These are phyloP conservation scores for Macrolepiota albuminosa DNA, from an alignment of 768 basidiomycete species.

Conservation along the genomic window DNA sequence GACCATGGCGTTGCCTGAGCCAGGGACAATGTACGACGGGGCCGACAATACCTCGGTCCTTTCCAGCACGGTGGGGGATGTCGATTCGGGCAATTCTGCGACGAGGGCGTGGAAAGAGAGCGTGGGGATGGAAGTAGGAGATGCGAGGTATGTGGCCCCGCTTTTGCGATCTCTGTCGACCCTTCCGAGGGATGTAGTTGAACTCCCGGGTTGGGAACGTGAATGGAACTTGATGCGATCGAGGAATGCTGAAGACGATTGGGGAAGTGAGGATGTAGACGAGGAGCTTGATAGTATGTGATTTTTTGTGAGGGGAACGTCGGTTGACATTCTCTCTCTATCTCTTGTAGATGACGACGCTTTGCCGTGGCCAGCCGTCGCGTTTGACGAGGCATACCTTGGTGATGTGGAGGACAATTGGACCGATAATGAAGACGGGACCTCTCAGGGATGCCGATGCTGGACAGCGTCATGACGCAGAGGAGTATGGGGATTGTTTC, in stretches of 20 bases:
- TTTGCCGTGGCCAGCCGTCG: background rate
- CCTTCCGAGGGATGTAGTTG: no score
- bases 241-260: background rate
- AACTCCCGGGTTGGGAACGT: no score
- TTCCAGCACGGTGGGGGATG: background rate
- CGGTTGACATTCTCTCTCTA: background rate
- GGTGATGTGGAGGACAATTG: background rate
- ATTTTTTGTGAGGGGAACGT: background rate
- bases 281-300: background rate
- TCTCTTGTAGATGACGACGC: background rate
- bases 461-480: background rate
- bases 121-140: background rate
- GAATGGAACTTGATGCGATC: background rate
- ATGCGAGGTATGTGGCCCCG: background rate
- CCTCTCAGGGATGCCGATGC: background rate
- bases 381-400: background rate
- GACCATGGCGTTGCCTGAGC: background rate
- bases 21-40: background rate
- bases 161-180: background rate
- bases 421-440: background rate
- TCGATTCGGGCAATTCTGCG: background rate
- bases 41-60: background rate
- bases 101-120: background rate
- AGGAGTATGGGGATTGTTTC: background rate
- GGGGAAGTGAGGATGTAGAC: background rate